These are phyloP conservation scores for Trichoderma sp. DNA, from an alignment of 2,329 filamentous ascomycete species.

Conservation along the genomic window DNA sequence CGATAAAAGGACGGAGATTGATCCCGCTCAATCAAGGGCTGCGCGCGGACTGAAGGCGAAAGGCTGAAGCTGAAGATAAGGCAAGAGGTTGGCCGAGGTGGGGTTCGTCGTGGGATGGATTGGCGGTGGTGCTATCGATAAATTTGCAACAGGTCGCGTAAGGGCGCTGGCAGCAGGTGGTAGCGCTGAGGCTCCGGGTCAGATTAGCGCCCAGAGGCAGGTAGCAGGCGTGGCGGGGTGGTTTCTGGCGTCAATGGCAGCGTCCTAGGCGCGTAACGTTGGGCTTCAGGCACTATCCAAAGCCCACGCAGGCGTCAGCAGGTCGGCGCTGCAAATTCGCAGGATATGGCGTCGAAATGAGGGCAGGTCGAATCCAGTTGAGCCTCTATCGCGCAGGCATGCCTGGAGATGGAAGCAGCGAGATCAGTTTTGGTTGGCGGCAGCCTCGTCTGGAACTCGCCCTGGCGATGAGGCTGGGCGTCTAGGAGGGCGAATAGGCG, in stretches of 20 bases:
- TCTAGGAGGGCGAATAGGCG: background rate
- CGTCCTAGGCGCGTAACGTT: slow-evolving; percentile 12
- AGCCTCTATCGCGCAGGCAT: background rate
- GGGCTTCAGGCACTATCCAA: background rate
- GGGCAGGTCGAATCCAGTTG: background rate
- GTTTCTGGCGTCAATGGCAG: background rate
- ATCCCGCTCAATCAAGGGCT: slow-evolving; percentile 7
- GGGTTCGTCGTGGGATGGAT: slow-evolving; percentile 8
- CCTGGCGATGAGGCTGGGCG: slow-evolving; percentile 19
- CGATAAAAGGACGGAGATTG: slow-evolving; percentile 21
- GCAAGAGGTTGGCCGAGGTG: slow-evolving; percentile 6
- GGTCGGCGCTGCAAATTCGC: background rate
- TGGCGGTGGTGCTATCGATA: slow-evolving; percentile 23
- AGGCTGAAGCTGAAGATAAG: slow-evolving; percentile 1
- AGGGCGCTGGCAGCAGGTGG: background rate
- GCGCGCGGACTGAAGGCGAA: background rate
- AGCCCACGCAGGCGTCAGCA: background rate
- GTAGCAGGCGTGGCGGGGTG: slow-evolving; percentile 15
- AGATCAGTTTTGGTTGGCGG: slow-evolving; percentile 6
- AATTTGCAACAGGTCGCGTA: slow-evolving; percentile 17
- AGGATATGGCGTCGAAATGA: background rate
- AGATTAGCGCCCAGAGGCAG: background rate
- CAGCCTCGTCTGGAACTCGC: slow-evolving; percentile 16
- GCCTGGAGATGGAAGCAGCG: background rate
- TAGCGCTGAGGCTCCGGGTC: background rate